Percentiles rank a stretch among this genome's conserved stretches.
These are phyloP conservation scores for Saccharomyces mikatae DNA, from an alignment of 805 yeast genomes.

Conservation along the genomic window DNA sequence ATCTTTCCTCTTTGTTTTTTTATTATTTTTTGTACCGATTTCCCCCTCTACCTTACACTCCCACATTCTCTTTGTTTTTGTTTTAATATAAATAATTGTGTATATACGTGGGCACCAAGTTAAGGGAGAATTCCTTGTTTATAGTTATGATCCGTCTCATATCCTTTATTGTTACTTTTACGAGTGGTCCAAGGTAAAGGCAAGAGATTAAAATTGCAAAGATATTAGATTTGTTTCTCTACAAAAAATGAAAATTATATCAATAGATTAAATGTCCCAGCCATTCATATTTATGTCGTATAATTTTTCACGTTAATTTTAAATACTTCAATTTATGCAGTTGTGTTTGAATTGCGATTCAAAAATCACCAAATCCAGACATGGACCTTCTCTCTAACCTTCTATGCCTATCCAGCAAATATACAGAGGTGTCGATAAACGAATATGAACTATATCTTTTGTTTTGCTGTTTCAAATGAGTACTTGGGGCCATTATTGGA, in stretches of 20 bases:
- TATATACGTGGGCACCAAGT: neutral
- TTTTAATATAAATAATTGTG: neutral
- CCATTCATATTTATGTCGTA: neutral
- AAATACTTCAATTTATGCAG: neutral
- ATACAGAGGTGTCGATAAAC: neutral
- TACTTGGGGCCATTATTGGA: neutral
- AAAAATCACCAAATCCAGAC: neutral
- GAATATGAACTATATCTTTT: neutral
- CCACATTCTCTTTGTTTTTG: neutral
- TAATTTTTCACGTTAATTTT: neutral
- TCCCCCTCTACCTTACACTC: neutral
- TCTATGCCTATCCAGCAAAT: neutral
- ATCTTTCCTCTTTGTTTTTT: constrained; percentile 5
- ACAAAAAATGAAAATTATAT: neutral
- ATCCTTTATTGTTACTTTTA: neutral
- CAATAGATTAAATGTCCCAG: neutral
- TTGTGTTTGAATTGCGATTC: neutral
- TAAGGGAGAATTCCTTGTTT: neutral
- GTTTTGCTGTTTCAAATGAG: neutral
- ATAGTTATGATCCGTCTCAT: neutral
- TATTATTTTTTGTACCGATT: constrained; percentile 3
- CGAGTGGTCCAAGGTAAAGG: neutral
- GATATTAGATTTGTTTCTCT: neutral
- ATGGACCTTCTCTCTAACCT: neutral
- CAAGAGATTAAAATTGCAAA: neutral